Conservation (phyloP, 1,284 basidiomycete genomes). For the Hymenochaete sp. region DNA sequence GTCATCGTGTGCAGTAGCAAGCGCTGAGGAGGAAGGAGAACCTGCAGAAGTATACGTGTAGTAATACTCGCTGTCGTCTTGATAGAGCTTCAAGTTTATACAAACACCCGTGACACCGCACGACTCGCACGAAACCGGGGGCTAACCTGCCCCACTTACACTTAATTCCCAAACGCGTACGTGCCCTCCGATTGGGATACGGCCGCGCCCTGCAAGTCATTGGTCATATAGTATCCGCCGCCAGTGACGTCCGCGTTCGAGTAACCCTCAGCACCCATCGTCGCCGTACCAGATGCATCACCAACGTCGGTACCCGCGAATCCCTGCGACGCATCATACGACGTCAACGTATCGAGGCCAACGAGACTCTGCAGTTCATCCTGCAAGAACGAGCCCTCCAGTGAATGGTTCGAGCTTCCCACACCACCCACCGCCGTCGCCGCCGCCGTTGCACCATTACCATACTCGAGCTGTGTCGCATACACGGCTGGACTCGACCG, state of each 20-base stretch:
- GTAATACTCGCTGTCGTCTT: conserved; percentile 58
- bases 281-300: conserved; percentile 1
- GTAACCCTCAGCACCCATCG: too few species aligned
- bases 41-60: conserved; percentile 63
- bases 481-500: conserved; percentile 52
- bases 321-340: conserved; percentile 1
- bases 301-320: neutral
- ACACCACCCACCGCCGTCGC: conserved; percentile 8
- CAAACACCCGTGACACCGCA: too few species aligned
- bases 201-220: too few species aligned
- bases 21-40: conserved; percentile 36
- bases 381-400: conserved; percentile 21
- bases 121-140: too few species aligned
- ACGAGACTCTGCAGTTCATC: conserved; percentile 12
- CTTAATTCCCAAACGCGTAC: too few species aligned
- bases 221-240: too few species aligned
- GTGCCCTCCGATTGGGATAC: too few species aligned
- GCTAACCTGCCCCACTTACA: too few species aligned
- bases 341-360: conserved; percentile 1
- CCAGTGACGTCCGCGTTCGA: too few species aligned
- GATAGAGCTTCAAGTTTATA: conserved; percentile 56
- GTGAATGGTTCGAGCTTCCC: conserved; percentile 21
- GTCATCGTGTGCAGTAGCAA: conserved; percentile 30
- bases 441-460: conserved; percentile 9
- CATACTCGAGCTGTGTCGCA: conserved; percentile 35